These are phyloP conservation scores for Trichoderma harzianum DNA, from an alignment of 2,329 filamentous ascomycete species.

Conservation along the genomic window DNA sequence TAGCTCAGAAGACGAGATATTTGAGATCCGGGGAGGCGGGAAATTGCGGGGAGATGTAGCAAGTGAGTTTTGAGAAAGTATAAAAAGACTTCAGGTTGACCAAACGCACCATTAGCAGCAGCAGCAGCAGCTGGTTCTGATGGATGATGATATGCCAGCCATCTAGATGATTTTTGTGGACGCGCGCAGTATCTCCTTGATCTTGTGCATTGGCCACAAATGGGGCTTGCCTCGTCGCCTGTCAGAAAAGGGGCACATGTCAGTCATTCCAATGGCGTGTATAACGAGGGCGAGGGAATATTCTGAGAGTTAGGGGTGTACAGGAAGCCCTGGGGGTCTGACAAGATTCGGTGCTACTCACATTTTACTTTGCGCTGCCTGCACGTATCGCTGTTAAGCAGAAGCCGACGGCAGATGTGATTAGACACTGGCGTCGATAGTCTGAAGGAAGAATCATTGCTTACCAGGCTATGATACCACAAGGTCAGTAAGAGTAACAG, in stretches of 20 bases:
- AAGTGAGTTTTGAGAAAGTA: not conserved
- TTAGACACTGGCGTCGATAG: not conserved
- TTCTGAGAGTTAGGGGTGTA: not conserved
- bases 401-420: not conserved
- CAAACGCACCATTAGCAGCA: not conserved
- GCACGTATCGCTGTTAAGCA: slow-evolving; percentile 33
- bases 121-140: not conserved
- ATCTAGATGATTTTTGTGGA: slow-evolving; percentile 23
- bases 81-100: not conserved
- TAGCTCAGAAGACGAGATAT: not conserved
- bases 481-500: not conserved
- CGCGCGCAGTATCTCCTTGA: slow-evolving; percentile 35
- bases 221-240: slow-evolving; percentile 34
- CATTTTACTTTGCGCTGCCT: slow-evolving; percentile 38
- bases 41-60: not conserved
- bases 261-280: not conserved
- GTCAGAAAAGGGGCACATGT: not conserved
- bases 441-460: not conserved
- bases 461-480: slow-evolving; percentile 6
- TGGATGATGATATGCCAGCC: slow-evolving; percentile 12
- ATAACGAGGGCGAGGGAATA: slow-evolving; percentile 1
- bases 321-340: too few species aligned
- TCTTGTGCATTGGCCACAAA: slow-evolving; percentile 33
- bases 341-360: slow-evolving; percentile 13
- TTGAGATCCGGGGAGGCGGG: not conserved